Evolutionary conservation across 345 rosid species (phyloP).

Genomic region (Acer yangbiense): DNA sequence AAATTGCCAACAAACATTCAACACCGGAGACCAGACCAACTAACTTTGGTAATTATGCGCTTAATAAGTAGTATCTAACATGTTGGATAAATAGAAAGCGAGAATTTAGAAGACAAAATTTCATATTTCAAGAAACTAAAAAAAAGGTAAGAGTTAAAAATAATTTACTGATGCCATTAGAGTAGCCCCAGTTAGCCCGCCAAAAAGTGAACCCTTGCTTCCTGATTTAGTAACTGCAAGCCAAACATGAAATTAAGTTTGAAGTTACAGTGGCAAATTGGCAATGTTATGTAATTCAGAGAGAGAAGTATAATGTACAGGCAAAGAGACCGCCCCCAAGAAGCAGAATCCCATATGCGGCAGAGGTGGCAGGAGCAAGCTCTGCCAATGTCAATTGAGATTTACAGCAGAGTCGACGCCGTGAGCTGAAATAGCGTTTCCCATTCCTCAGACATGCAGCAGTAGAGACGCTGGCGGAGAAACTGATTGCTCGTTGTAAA

Average conservation of each 20-base stretch:
- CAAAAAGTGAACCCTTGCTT: slow-evolving; percentile 79
- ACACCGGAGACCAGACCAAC: no score
- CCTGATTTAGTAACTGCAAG: slow-evolving; percentile 60
- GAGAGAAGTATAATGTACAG: slow-evolving; percentile 37
- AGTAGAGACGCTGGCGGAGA: slow-evolving; percentile 1
- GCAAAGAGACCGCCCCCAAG: slow-evolving; percentile 81
- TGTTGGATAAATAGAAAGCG: no score
- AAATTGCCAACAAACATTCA: not conserved
- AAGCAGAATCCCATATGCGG: slow-evolving; percentile 68
- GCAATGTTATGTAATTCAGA: not conserved
- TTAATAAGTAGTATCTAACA: no score
- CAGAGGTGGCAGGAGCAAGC: slow-evolving; percentile 64
- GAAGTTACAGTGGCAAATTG: not conserved
- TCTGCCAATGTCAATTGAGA: slow-evolving; percentile 60
- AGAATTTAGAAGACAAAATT: not conserved
- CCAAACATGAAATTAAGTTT: slow-evolving; percentile 1
- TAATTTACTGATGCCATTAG: slow-evolving; percentile 69
- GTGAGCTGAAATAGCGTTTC: slow-evolving; percentile 21
- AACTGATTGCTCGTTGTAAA: not conserved
- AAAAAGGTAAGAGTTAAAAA: not conserved
- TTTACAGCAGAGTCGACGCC: slow-evolving; percentile 40
- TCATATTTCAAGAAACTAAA: not conserved
- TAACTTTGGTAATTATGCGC: no score
- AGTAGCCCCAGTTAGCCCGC: slow-evolving; percentile 75
- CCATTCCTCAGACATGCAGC: slow-evolving; percentile 12